Conservation (phyloP, 73 alveolate species). For the Effrenium voratum region DNA sequence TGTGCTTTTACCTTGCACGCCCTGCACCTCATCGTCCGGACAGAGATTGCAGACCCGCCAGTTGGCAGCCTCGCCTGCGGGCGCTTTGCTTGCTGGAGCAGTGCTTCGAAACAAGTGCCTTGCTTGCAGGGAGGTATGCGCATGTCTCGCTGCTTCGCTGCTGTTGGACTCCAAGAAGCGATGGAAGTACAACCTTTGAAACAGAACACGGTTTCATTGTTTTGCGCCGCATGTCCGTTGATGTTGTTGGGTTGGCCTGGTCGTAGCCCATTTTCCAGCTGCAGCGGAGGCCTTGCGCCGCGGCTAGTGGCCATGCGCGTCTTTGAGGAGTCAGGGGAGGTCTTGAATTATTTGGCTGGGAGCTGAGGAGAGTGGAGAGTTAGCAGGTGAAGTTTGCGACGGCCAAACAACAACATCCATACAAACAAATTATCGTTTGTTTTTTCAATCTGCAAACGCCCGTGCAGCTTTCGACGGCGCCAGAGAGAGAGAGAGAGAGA, state of each 20-base stretch:
- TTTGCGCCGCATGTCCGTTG: too few species aligned
- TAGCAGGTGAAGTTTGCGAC: not conserved
- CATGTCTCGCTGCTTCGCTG: not conserved
- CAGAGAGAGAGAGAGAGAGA: not conserved
- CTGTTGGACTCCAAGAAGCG: not conserved
- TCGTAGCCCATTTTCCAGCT: not conserved
- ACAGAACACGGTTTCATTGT: not conserved
- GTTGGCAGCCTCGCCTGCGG: constrained; percentile 86
- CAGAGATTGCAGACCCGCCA: too few species aligned
- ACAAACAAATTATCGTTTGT: not conserved
- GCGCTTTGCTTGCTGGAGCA: constrained; percentile 71
- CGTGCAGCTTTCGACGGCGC: not conserved
- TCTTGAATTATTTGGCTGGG: constrained; percentile 31
- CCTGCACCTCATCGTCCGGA: too few species aligned
- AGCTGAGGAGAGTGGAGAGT: not conserved
- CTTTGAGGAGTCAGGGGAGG: constrained; percentile 58
- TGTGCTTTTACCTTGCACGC: too few species aligned
- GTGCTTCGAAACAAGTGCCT: constrained; percentile 60
- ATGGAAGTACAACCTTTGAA: not conserved
- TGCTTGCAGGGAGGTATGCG: not conserved
- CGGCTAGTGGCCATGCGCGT: constrained; percentile 62
- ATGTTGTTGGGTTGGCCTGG: not conserved
- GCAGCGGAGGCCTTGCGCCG: constrained; percentile 33
- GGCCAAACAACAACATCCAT: not conserved
- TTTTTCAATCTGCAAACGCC: not conserved